Base-by-base conservation (phyloP, 2,329 filamentous ascomycete species). In the Penicillium psychrosexuale region DNA sequence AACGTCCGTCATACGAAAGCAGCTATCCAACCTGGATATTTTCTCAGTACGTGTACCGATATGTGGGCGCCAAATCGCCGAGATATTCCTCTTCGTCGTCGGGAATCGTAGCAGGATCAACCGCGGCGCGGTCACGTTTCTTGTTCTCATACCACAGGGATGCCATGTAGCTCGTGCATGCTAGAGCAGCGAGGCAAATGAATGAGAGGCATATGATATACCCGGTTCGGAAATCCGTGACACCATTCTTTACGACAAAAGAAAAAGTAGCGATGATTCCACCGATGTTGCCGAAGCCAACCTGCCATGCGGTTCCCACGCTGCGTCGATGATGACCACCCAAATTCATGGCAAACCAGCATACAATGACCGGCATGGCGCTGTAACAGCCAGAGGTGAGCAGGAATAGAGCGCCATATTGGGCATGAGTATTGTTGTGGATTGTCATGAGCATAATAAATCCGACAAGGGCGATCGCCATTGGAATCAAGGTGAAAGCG, bases 321-420 rank as follows among this genome's bases (percentile, higher is more conserved):
- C 85, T 80, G 40, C 88, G 80, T 3, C 88, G 81, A 54, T 86
- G 86, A 68, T 91, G 89, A 0, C 88, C 88, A 2, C 84, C 84
- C 1, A 91, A 76, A 64, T 91, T 92, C 84, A 91, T 90, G 63
- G 87, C 87, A 72, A 88, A 91, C 88, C 89, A 92, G 70, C 88
- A 91, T 8, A 91, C 83, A 40, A 91, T 84, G 30, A 96, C 86
- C 0, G 93, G 91, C 88, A 96, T 92, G n/a, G 91, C 90, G 1
- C 85, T 86, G 74, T 95, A 97, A 0, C 84, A 82, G 47, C 90
- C 90, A 76, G 86, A 86, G 2, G 89, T 87, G 47, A 95, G 84
- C 31, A 97, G 77, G 77, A 95, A 96, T 0, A 97, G 80, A 0
- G 88, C 89, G 0, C 79, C 88, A 66, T 96, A 97, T 70, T 94